Evolutionary conservation across 441 rosid genomes (phyloP), one percentile per base, ranked within the genome.

Genomic region (Arabidopsis hybrid): DNA sequence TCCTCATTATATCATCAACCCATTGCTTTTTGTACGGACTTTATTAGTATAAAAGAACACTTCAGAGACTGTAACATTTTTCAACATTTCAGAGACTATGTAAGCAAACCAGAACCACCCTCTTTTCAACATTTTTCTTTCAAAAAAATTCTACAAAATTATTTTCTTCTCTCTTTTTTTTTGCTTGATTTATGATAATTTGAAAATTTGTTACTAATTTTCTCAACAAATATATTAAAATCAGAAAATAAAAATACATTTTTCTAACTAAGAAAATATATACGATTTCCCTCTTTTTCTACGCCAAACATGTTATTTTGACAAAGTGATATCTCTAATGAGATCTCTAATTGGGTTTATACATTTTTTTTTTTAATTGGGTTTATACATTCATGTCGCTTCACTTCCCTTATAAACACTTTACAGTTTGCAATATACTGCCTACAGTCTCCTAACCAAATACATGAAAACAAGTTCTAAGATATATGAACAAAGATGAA

Each of bases 21-120:
- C 11, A 43, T 66, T 60, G 46, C 70, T 77, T 70, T 46, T 77
- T 65, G 77, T 72, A 66, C 80, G 73, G 12, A 17, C 31, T 47
- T 47, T 16, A 16, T 16, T 7, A 16, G 21, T 42, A 47, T 47
- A 6, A 47, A 8, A 47, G 11, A 47, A 16, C 21, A 45, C 49
- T 16, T 7, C 52, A 47, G 52, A 47, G n/a, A n/a, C n/a, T n/a
- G n/a, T n/a, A n/a, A n/a, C n/a, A n/a, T n/a, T n/a, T n/a, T n/a
- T n/a, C n/a, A n/a, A n/a, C n/a, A n/a, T n/a, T n/a, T n/a, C n/a
- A n/a, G n/a, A n/a, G n/a, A n/a, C 17, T 47, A 47, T 47, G 52
- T 47, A 14, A 10, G 0, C 52, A 47, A 36, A 16, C 52, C 52
- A 16, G 26, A 47, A 47, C 52, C 52, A 47, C 10, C 9, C 51